A percentile compares a stretch with the other conserved stretches of the same genome.
phyloP scores from a whole-genome alignment of 2,329 filamentous ascomycete genomes.

The Magnaporthiopsis rhizophila region DNA sequence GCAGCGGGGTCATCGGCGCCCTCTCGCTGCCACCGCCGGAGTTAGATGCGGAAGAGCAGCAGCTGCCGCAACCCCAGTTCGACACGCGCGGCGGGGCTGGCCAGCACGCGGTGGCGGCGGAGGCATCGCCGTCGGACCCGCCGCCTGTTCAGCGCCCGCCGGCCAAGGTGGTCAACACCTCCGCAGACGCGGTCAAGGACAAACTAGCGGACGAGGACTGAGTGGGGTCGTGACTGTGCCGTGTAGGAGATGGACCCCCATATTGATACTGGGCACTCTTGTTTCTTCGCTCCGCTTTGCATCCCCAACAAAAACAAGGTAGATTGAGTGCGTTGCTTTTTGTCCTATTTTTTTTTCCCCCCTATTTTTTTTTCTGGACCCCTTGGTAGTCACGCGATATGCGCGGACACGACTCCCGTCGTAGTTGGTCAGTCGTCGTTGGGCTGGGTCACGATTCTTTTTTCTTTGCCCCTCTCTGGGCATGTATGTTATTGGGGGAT shows the following conservation, averaged over 20 bases:
- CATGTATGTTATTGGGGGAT: neutral
- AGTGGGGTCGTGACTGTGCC: neutral
- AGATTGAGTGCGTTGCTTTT: neutral
- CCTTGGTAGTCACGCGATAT: neutral
- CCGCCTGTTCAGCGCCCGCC: constrained; percentile 24
- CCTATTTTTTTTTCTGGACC: neutral
- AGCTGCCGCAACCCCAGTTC: neutral
- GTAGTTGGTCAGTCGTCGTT: neutral
- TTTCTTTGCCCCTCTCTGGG: neutral
- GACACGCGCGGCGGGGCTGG: constrained; percentile 1
- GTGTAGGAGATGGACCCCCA: neutral
- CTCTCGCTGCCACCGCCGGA: constrained; percentile 38
- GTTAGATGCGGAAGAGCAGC: constrained; percentile 19
- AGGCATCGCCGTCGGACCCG: constrained; percentile 1
- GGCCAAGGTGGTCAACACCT: constrained; percentile 41
- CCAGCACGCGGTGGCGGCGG: constrained; percentile 8
- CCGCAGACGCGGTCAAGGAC: constrained; percentile 42
- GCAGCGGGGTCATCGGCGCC: constrained; percentile 36
- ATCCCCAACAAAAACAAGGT: neutral
- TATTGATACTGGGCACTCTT: neutral
- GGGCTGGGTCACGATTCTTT: neutral
- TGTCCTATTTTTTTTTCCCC: neutral
- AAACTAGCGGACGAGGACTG: constrained; percentile 45
- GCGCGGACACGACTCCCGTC: neutral
- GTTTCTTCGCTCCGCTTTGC: neutral